Evolutionary conservation across 495 filamentous ascomycete genomes (phyloP).

Genomic region (Talaromyces adpressus): DNA sequence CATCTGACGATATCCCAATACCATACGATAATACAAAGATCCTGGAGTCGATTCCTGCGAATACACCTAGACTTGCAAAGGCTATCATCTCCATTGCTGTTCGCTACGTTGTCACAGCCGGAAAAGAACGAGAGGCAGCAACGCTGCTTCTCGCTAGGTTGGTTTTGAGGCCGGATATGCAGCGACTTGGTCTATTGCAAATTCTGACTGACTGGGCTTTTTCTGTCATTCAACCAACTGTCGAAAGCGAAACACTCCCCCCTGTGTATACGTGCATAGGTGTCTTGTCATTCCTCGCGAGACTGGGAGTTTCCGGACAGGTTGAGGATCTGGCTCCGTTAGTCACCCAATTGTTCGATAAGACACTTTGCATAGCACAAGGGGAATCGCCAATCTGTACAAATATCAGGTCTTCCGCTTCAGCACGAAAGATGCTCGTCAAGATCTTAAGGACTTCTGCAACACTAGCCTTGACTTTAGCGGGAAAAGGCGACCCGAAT

Average conservation of each 20-base stretch:
- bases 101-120: slow-evolving; percentile 61
- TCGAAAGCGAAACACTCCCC: slow-evolving; percentile 19
- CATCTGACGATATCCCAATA: slow-evolving; percentile 44
- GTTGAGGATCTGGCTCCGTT: slow-evolving; percentile 45
- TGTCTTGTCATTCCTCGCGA: slow-evolving; percentile 68
- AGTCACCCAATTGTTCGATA: slow-evolving; percentile 41
- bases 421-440: slow-evolving; percentile 71
- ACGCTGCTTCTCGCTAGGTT: slow-evolving; percentile 74
- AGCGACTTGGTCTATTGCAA: slow-evolving; percentile 60
- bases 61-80: slow-evolving; percentile 61
- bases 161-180: slow-evolving; percentile 82
- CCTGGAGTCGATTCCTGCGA: slow-evolving; percentile 17
- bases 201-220: slow-evolving; percentile 64
- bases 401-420: slow-evolving; percentile 56
- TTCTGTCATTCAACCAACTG: slow-evolving; percentile 36
- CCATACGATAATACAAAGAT: slow-evolving; percentile 20
- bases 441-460: slow-evolving; percentile 73
- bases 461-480: slow-evolving; percentile 49
- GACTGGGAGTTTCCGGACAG: slow-evolving; percentile 54
- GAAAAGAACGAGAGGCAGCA: slow-evolving; percentile 85
- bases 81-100: slow-evolving; percentile 66
- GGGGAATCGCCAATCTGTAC: slow-evolving; percentile 33
- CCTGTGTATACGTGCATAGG: slow-evolving; percentile 61
- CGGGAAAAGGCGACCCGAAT: slow-evolving; percentile 27
- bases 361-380: slow-evolving; percentile 34